Conservation (phyloP, 306 rosid species). For the Quercus berberidifolia region DNA sequence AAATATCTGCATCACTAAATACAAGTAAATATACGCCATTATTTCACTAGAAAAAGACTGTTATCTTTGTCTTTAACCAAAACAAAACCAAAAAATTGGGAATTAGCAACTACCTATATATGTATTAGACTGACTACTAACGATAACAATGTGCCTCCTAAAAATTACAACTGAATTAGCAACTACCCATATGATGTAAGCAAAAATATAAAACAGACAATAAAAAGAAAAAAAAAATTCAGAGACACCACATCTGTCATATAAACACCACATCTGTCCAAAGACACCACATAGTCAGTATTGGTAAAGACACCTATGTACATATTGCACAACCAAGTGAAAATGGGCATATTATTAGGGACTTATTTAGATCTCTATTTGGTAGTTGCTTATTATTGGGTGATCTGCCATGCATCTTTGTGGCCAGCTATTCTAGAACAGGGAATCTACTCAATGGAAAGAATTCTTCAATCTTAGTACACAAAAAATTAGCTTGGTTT, state of each 20-base stretch:
- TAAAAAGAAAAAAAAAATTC: not conserved
- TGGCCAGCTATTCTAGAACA: too few species aligned
- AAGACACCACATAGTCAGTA: too few species aligned
- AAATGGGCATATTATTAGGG: too few species aligned
- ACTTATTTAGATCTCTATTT: too few species aligned
- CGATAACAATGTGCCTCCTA: not conserved
- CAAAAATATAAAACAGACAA: not conserved
- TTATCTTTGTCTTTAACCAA: not conserved
- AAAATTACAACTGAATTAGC: not conserved
- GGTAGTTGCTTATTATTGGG: too few species aligned
- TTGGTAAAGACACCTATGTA: too few species aligned
- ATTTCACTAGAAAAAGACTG: not conserved
- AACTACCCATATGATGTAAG: not conserved
- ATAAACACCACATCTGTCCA: too few species aligned
- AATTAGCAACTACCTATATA: not conserved
- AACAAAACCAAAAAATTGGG: not conserved
- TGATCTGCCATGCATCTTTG: too few species aligned
- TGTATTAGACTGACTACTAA: not conserved
- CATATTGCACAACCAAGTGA: too few species aligned
- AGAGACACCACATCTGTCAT: not conserved
- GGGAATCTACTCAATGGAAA: too few species aligned
- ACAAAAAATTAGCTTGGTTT: too few species aligned
- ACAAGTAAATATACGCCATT: not conserved
- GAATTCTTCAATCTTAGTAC: too few species aligned
- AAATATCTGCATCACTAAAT: not conserved